Evolutionary conservation across 2,329 filamentous ascomycete genomes (phyloP), one percentile per base, ranked within the genome.

Genomic region (Leptographium lundbergii): DNA sequence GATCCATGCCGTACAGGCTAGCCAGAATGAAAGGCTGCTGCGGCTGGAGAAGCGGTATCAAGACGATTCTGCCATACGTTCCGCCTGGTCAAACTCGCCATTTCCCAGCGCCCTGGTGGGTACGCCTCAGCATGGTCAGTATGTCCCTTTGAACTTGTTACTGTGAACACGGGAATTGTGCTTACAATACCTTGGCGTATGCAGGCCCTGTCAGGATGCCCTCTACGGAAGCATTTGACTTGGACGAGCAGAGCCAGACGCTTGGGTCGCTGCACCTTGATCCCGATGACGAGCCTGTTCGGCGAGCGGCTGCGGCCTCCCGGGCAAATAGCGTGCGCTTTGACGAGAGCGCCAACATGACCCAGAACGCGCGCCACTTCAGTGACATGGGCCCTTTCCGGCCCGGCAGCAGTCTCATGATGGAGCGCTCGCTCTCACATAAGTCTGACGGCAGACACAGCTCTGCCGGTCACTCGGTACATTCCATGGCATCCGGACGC

Each of bases 311-410:
- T 58, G 89, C 89, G 24, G 87, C 90, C 22, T 99, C 94, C 22
- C 82, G 94, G 66, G 92, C 94, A 54, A 97, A 97, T 70, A 97
- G 94, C 69, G 94, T 99, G 65, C 88, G 94, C 45, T 99, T 99
- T 67, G 94, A 97, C 69, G 92, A 97, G 70, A 96, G 90, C 68
- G 91, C 82, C 10, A 81, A 91, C 70, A 95, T 94, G 82, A 86
- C 75, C 45, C 89, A 95, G 67, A 84, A 83, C 63, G 88, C 87
- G 61, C 84, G 92, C 52, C 87, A 91, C 59, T 92, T 89, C 14
- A 84, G 88, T 54, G 94, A 97, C 59, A 87, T 95, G 65, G 83
- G 85, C 48, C 87, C 88, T 29, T 77, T 84, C 54, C 81, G 92
- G 57, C 91, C 89, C 25, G 82, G 85, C 27, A 95, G 90, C 70